phyloP scores from a whole-genome alignment of 2,329 filamentous ascomycete species.

The Aspergillus tanneri region DNA sequence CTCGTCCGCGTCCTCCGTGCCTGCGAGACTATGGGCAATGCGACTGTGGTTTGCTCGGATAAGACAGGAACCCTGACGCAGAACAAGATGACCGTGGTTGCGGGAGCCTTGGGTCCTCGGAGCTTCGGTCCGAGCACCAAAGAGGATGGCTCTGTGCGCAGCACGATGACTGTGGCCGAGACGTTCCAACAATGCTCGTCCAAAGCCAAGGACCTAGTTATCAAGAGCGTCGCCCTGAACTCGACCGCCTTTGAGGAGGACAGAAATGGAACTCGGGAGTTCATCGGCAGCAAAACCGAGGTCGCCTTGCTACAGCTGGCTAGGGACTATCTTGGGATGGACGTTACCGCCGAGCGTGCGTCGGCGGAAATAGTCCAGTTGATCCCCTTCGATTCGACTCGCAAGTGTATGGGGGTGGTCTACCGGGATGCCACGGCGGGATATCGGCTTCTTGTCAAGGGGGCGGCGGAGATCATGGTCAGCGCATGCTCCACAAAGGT shows the following conservation, averaged over 20 bases:
- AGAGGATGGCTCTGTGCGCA: conserved; percentile 14
- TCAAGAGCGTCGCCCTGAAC: conserved; percentile 47
- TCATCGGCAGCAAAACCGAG: conserved; percentile 76
- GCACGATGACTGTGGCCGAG: conserved; percentile 26
- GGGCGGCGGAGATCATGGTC: conserved; percentile 50
- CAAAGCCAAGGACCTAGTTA: conserved; percentile 36
- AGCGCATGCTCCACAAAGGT: conserved; percentile 35
- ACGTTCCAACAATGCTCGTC: conserved; percentile 33
- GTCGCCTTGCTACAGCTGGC: conserved; percentile 71
- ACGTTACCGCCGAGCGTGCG: conserved; percentile 62
- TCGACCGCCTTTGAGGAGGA: conserved; percentile 77
- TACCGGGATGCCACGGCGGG: conserved; percentile 39
- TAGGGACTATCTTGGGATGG: conserved; percentile 65
- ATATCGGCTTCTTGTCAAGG: conserved; percentile 50
- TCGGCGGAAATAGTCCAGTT: conserved; percentile 64
- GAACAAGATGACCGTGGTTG: conserved; percentile 74
- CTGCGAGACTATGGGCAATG: conserved; percentile 80
- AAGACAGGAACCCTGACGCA: conserved; percentile 75
- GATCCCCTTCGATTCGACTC: conserved; percentile 72
- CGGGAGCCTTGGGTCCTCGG: conserved; percentile 64
- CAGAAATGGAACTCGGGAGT: conserved; percentile 63
- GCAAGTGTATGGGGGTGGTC: conserved; percentile 63
- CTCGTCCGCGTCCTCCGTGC: conserved; percentile 73
- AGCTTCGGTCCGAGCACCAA: conserved; percentile 51
- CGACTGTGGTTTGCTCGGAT: conserved; percentile 76